Conservation (phyloP, 306 rosid genomes). For the Fragaria vesca region DNA sequence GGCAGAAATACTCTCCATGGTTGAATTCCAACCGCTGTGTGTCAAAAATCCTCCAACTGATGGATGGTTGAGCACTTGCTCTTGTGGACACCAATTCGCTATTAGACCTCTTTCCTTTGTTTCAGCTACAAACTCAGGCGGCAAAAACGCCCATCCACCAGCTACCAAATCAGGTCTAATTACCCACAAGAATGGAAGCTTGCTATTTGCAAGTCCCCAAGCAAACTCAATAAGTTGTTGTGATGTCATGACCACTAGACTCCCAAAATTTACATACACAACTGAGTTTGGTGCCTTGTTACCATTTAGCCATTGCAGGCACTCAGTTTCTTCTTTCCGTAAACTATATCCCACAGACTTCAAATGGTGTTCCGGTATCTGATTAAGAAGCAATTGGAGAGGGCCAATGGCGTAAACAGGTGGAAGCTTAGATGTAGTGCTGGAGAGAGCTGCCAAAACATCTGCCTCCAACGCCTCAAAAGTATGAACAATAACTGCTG, state of each 20-base stretch:
- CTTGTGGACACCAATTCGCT: conserved; percentile 26
- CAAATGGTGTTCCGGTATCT: background rate
- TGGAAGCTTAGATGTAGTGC: background rate
- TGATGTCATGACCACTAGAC: background rate
- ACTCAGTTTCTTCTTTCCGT: conserved; percentile 1
- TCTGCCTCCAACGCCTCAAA: conserved; percentile 10
- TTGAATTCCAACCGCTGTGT: conserved; percentile 25
- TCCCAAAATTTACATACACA: background rate
- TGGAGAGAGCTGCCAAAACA: background rate
- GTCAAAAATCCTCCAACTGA: conserved; percentile 21
- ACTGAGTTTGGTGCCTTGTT: background rate
- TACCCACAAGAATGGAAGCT: background rate
- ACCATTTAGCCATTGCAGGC: background rate
- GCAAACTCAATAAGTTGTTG: background rate
- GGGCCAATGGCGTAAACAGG: conserved; percentile 17
- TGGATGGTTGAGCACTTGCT: conserved; percentile 21
- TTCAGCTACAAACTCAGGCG: background rate
- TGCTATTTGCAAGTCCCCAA: conserved; percentile 21
- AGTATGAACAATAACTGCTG: conserved; percentile 14
- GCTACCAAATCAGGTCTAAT: conserved; percentile 13
- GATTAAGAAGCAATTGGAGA: conserved; percentile 14
- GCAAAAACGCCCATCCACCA: background rate
- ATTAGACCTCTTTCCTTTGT: background rate
- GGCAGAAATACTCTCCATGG: conserved; percentile 3
- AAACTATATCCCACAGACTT: background rate